These are phyloP conservation scores for Paramecium sonneborni DNA, from an alignment of 73 alveolate genomes.

Conservation along the genomic window DNA sequence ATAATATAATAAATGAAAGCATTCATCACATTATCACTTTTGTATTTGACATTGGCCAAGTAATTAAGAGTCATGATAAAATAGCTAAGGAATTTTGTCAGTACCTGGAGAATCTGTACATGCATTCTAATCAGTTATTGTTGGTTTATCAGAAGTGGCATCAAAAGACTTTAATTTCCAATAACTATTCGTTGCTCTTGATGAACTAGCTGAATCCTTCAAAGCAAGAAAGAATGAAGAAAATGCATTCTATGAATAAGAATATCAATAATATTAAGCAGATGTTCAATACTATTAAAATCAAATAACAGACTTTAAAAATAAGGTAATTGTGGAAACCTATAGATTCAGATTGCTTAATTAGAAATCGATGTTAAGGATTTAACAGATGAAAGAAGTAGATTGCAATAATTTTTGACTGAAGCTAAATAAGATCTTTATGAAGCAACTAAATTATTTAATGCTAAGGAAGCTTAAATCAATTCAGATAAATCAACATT, in stretches of 20 bases:
- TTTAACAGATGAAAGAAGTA: neutral
- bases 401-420: neutral
- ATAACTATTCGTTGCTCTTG: slow-evolving; percentile 29
- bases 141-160: slow-evolving; percentile 49
- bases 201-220: slow-evolving; percentile 51
- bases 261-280: slow-evolving; percentile 19
- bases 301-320: slow-evolving; percentile 31
- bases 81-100: slow-evolving; percentile 18
- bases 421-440: slow-evolving; percentile 30
- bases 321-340: neutral
- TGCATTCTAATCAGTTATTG: slow-evolving; percentile 15
- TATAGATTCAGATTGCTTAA: slow-evolving; percentile 8
- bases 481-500: neutral
- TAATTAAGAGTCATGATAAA: neutral
- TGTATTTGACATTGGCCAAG: slow-evolving; percentile 21
- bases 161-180: slow-evolving; percentile 34
- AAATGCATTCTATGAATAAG: slow-evolving; percentile 43
- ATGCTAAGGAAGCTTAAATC: slow-evolving; percentile 29
- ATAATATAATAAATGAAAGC: neutral
- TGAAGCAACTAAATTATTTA: slow-evolving; percentile 22
- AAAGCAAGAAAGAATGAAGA: slow-evolving; percentile 32
- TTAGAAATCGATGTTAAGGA: slow-evolving; percentile 14
- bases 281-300: slow-evolving; percentile 21
- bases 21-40: neutral
- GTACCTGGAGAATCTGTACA: neutral